Evolutionary conservation across 1,284 basidiomycete genomes (phyloP), one percentile per base, ranked within the genome.

Genomic region (Gymnopus androsaceus): DNA sequence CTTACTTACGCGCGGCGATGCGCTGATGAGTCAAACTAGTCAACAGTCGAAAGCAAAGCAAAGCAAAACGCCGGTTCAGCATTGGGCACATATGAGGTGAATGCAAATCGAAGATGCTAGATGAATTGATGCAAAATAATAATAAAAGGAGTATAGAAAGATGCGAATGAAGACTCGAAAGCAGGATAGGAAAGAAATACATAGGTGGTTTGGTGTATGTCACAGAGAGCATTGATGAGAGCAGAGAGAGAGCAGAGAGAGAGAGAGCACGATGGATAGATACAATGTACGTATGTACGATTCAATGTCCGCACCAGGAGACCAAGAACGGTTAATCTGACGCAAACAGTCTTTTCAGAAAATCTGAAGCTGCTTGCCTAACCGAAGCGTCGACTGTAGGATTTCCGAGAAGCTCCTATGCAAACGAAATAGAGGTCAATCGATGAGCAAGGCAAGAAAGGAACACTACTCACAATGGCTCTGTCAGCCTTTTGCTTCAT

Each of bases 321-420:
- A 19, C 41, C 17, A 4, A 12, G 41, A 17, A 14, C 15, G 5
- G 23, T 45, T n/a, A 59, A 54, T 59, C 57, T 25, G 53, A 37
- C 5, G 54, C 38, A 48, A 80, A 84, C n/a, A 85, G 67, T 63
- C 78, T 80, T 71, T 85, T 86, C 59, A 88, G 68, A 68, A 85
- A 90, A 50, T 89, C 85, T 51, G 81, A 77, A 5, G 87, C 87
- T 4, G 82, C 82, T 62, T 82, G 80, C 65, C 82, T 84, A 51
- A 88, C 75, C 15, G 77, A 75, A 21, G 76, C 74, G 59, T 85
- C 83, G 12, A 83, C 74, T 37, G 68, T 71, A 8, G 78, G 74
- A 60, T 81, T 84, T n/a, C 74, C 70, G 57, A 88, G 67, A 14
- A 88, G 59, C 47, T 84, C 82, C 76, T 77, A 31, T 7, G 52